Conservation (phyloP, 306 rosid species). For the Prunus mira region DNA sequence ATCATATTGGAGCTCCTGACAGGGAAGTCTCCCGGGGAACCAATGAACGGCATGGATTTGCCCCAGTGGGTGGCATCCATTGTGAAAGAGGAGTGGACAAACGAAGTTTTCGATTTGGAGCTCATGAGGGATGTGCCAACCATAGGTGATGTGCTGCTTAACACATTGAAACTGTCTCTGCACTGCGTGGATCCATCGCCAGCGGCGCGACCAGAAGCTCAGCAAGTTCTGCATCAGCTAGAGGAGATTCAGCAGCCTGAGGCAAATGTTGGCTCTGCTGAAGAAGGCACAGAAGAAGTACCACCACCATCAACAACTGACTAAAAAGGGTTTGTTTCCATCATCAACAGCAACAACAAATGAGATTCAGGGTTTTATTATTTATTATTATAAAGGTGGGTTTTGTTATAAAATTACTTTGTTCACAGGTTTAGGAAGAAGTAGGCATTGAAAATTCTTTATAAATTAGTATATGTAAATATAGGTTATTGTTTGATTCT, state of each 20-base stretch:
- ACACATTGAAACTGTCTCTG: slow-evolving; percentile 75
- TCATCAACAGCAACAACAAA: too few relatives aligned
- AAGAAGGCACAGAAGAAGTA: slow-evolving; percentile 33
- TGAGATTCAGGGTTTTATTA: too few relatives aligned
- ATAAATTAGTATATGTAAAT: slow-evolving; percentile 32
- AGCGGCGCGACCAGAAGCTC: slow-evolving; percentile 71
- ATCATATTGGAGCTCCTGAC: slow-evolving; percentile 81
- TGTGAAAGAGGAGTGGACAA: slow-evolving; percentile 84
- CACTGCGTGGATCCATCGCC: slow-evolving; percentile 95
- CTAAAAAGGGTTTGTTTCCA: slow-evolving; percentile 8
- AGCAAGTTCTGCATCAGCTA: slow-evolving; percentile 68
- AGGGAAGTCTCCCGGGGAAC: slow-evolving; percentile 79
- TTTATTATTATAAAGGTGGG: neutral
- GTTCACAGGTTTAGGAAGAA: slow-evolving; percentile 1
- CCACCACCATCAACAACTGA: slow-evolving; percentile 28
- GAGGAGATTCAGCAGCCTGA: slow-evolving; percentile 72
- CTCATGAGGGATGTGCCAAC: slow-evolving; percentile 65
- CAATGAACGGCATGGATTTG: slow-evolving; percentile 74
- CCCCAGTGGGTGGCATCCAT: slow-evolving; percentile 94
- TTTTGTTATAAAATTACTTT: neutral
- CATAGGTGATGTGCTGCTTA: slow-evolving; percentile 68
- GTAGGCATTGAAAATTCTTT: slow-evolving; percentile 25
- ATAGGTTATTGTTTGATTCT: slow-evolving; percentile 21
- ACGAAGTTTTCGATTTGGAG: slow-evolving; percentile 91
- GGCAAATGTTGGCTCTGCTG: slow-evolving; percentile 39